These are phyloP conservation scores for Leishmania martiniquensis DNA, from an alignment of 208 protist species.

Conservation along the genomic window DNA sequence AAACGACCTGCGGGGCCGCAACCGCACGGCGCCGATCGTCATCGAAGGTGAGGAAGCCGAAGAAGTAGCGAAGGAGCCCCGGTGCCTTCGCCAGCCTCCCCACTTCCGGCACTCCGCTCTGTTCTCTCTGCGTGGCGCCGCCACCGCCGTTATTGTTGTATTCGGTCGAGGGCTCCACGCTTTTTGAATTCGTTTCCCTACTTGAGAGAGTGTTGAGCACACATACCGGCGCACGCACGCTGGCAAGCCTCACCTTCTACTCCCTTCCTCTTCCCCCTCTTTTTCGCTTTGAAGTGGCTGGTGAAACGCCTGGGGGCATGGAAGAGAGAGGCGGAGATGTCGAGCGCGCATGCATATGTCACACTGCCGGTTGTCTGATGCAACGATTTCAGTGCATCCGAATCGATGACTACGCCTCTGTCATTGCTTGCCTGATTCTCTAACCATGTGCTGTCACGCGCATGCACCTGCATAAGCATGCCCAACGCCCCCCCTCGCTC, in stretches of 20 bases:
- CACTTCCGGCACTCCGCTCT: not conserved
- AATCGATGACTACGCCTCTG: not conserved
- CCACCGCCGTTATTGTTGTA: no score
- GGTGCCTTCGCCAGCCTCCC: not conserved
- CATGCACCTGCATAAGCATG: no score
- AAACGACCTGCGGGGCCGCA: slow-evolving; percentile 9
- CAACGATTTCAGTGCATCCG: not conserved
- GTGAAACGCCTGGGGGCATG: not conserved
- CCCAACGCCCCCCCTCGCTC: not conserved
- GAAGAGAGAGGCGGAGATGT: not conserved
- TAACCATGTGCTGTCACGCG: not conserved
- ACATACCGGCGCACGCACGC: not conserved
- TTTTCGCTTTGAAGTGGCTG: not conserved
- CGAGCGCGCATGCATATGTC: not conserved
- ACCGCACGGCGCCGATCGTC: slow-evolving; percentile 32
- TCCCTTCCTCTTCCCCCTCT: not conserved
- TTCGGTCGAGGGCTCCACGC: no score
- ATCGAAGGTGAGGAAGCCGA: slow-evolving; percentile 13
- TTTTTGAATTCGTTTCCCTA: not conserved
- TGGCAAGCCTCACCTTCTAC: not conserved
- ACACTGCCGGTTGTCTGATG: not conserved
- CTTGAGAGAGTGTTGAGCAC: not conserved
- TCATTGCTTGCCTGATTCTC: not conserved
- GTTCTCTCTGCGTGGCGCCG: not conserved
- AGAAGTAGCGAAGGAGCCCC: not conserved